These are phyloP conservation scores for Mortierella sp. DNA, from an alignment of 371 early-diverging fungal genomes.

Conservation along the genomic window DNA sequence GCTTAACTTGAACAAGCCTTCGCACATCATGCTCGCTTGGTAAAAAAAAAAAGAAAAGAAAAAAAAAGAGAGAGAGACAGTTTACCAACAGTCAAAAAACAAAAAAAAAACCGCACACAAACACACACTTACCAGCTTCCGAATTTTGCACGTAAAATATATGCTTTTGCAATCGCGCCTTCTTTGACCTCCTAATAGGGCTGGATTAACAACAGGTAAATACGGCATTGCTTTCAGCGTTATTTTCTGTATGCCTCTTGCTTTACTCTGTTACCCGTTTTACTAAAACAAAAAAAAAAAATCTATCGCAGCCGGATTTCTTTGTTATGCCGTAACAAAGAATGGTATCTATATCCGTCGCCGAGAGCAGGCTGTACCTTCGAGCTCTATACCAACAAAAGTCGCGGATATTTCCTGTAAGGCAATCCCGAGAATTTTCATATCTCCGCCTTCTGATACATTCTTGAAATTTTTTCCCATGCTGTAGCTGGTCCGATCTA, in stretches of 20 bases:
- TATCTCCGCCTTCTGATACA: background rate
- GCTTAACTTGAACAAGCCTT: constrained; percentile 51
- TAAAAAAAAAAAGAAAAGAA: constrained; percentile 13
- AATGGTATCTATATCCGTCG: constrained; percentile 44
- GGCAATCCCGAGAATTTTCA: background rate
- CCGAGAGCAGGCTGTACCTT: constrained; percentile 33
- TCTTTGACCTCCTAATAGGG: background rate
- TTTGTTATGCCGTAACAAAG: constrained; percentile 31
- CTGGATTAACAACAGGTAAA: background rate
- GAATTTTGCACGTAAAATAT: background rate
- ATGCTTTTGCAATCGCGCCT: too few species aligned
- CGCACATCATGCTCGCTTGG: constrained; percentile 54
- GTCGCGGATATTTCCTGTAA: constrained; percentile 38
- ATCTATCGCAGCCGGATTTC: constrained; percentile 27
- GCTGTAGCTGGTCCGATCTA: background rate
- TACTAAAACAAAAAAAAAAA: background rate
- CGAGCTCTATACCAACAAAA: constrained; percentile 29
- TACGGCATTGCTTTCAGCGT: background rate
- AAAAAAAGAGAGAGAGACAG: background rate
- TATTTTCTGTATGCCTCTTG: background rate
- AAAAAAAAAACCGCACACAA: background rate
- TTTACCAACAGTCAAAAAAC: background rate
- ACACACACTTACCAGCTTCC: background rate
- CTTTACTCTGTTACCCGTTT: background rate
- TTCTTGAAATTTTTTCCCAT: constrained; percentile 4